Evolutionary conservation across 176 grass and related monocot genomes (phyloP).

Genomic region (Puya raimondii): DNA sequence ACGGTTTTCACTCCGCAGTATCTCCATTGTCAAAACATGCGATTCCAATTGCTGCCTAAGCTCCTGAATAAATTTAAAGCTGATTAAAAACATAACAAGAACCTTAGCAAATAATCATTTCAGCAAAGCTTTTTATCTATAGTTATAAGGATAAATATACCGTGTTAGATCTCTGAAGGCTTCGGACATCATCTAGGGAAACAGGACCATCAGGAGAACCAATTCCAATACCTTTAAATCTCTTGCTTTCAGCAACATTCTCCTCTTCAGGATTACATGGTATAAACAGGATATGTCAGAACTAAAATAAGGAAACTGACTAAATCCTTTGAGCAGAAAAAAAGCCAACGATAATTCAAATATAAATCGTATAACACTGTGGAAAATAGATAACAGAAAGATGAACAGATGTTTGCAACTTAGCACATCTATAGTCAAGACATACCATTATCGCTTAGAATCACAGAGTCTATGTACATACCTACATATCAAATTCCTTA

Average conservation of each 20-base stretch:
- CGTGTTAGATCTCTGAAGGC: conserved; percentile 80
- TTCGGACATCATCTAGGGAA: conserved; percentile 84
- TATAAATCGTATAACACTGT: no score
- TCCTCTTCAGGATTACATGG: conserved; percentile 32
- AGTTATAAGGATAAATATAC: conserved; percentile 42
- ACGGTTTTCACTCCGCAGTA: conserved; percentile 47
- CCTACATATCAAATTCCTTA: no score
- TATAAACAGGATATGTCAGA: background rate
- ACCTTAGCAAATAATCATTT: background rate
- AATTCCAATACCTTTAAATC: conserved; percentile 91
- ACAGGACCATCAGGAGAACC: conserved; percentile 84
- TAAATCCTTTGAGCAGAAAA: background rate
- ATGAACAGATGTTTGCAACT: no score
- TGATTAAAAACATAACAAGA: conserved; percentile 2
- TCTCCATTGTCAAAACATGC: conserved; percentile 82
- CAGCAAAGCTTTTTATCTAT: conserved; percentile 1
- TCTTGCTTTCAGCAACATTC: conserved; percentile 56
- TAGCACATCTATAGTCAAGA: no score
- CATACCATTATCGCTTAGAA: no score
- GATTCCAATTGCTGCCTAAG: conserved; percentile 90
- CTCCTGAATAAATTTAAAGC: conserved; percentile 46
- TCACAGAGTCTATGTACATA: no score
- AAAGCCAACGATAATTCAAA: no score
- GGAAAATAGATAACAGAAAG: no score
- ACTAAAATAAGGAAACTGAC: background rate